Conservation (phyloP, 768 basidiomycete genomes). For the Steccherinum ochraceum region DNA sequence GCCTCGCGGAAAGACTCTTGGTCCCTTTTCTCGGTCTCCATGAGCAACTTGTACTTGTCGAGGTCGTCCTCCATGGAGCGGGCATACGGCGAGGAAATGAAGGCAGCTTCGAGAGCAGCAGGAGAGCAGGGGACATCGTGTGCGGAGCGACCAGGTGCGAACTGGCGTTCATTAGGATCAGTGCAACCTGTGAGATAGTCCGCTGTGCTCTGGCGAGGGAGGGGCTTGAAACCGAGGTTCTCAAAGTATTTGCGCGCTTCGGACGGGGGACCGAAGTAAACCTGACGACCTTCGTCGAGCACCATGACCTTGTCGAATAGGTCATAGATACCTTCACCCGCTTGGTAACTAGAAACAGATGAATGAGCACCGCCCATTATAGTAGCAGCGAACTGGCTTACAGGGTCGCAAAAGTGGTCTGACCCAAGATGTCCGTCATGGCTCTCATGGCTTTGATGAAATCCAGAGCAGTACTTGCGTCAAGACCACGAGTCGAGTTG, state of each 20-base stretch:
- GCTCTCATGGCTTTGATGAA: conserved; percentile 74
- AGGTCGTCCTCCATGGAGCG: conserved; percentile 38
- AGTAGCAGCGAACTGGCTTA: no score
- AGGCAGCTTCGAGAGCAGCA: conserved; percentile 60
- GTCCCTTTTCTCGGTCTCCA: conserved; percentile 58
- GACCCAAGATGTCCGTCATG: conserved; percentile 77
- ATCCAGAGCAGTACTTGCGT: conserved; percentile 85
- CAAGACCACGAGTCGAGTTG: conserved; percentile 75
- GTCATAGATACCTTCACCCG: conserved; percentile 71
- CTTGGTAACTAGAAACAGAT: conserved; percentile 50
- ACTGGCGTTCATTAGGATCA: conserved; percentile 80
- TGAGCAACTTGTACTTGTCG: conserved; percentile 46
- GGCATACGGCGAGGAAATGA: conserved; percentile 41
- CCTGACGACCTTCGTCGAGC: conserved; percentile 73
- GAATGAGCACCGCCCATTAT: no score
- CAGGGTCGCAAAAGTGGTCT: conserved; percentile 77
- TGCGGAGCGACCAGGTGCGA: conserved; percentile 54
- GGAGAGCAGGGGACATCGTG: conserved; percentile 62
- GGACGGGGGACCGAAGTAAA: conserved; percentile 70
- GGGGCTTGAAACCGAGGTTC: conserved; percentile 60
- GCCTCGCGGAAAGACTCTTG: conserved; percentile 75
- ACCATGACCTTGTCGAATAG: conserved; percentile 87
- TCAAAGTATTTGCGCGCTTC: conserved; percentile 80
- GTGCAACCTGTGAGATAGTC: conserved; percentile 85
- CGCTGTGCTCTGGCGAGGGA: conserved; percentile 79